Conservation (phyloP, 805 yeast genomes). For the Candida namnaoensis region DNA sequence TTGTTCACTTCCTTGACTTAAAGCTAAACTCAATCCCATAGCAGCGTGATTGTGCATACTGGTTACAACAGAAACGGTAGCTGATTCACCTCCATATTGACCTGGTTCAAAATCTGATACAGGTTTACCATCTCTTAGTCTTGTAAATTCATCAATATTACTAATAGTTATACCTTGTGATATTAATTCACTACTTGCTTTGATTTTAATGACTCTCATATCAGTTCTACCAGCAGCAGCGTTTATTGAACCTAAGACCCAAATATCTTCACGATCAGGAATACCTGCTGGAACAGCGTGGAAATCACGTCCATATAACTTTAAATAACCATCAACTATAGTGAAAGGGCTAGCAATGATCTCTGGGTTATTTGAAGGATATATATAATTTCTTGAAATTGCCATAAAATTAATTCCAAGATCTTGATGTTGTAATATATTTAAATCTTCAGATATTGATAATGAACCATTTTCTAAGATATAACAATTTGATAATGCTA, state of each 20-base stretch:
- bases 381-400: neutral
- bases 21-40: neutral
- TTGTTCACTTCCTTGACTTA: too few relatives aligned
- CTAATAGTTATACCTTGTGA: too few relatives aligned
- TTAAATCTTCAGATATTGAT: neutral
- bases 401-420: neutral
- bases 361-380: neutral
- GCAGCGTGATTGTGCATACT: neutral
- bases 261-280: neutral
- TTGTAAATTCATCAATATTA: neutral
- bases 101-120: neutral
- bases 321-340: conserved; percentile 1
- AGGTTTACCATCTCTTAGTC: neutral
- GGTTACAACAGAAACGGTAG: neutral
- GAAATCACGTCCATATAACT: conserved; percentile 1
- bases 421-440: neutral
- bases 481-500: neutral
- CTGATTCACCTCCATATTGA: neutral
- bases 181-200: neutral
- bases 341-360: conserved; percentile 2
- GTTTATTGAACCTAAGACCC: conserved; percentile 3
- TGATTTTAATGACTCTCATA: neutral
- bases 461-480: neutral
- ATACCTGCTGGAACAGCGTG: conserved; percentile 3
- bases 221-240: conserved; percentile 1